Evolutionary conservation across 2,329 filamentous ascomycete species (phyloP), one percentile per base, ranked within the genome.

Genomic region (Didymella segeticola): DNA sequence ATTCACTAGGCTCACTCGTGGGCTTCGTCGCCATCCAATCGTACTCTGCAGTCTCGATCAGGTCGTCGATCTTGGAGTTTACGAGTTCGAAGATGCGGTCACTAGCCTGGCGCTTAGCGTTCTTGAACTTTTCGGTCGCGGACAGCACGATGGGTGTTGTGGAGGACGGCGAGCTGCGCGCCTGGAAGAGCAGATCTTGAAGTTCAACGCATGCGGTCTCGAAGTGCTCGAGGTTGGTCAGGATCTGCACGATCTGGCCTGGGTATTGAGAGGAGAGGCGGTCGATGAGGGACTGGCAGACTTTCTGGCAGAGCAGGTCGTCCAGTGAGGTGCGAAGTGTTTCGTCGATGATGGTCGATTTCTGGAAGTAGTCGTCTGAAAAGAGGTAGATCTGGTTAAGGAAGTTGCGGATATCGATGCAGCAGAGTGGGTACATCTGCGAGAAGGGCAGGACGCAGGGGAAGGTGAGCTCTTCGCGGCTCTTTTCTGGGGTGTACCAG

Each of bases 381-480:
- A 98, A 99, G 75, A 96, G 93, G 75, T 98, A 98, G 68, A 99
- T 98, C 70, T 98, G 93, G 73, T 97, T 97, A 55, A 98, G 80
- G 74, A 99, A 98, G 74, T 97, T 97, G 33, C 93, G 86, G 66
- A 99, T 97, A 69, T 98, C 92, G 71, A 98, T 98, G 79, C 95
- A 99, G 77, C 95, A 97, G 26, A 98, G 82, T 1, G 95, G 93
- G 71, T 99, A 99, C 95, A 99, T 99, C 67, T 98, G 93, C 11
- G 93, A 97, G 74, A 99, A 99, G 0, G 95, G 96, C 1, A 99
- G 80, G n/a, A 97, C 91, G 64, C 89, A 96, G 5, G 95, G 96
- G 72, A 96, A 96, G 11, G 83, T 87, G 66, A 96, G 83, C 63
- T 95, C 86, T 56, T 93, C 86, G 25, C 84, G 78, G 15, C 87